Base-by-base conservation (phyloP, 148 eudicot species). In the Cornus suecica region DNA sequence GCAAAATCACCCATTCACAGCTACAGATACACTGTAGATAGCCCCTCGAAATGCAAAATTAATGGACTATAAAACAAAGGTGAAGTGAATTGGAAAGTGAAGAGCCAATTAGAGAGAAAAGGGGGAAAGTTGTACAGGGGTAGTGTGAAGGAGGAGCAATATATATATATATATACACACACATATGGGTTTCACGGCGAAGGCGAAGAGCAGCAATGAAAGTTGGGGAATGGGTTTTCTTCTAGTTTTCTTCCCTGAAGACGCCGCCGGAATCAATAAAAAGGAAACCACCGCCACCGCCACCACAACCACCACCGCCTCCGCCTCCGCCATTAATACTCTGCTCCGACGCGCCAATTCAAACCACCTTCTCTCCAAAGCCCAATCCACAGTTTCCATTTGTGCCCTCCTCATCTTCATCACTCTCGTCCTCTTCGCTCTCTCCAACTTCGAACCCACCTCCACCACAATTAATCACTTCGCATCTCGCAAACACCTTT, bases 301-400 rank as follows among this genome's bases (percentile, higher is more conserved):
- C n/a, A n/a, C n/a, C n/a, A n/a, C n/a, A n/a, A 52, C 80, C 16
- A 56, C 52, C 30, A 8, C 75, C 52, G 61, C 30, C 28, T 41
- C 80, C 16, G 34, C 52, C 30, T 2, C 75, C 52, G 61, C 14
- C 30, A 52, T 70, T 25, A 65, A 52, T 48, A 51, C 72, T 29
- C 56, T 68, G 3, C 74, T 76, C 29, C 72, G 66, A n/a, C 80
- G 86, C 30, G 65, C 80, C 5, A 79, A 68, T 31, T 77, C 86
- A 27, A 13, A 69, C 16, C 73, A 76, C 56, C 81, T 88, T 0
- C 67, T 86, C 32, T 77, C 85, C 31, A 90, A 65, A 78, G 86
- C 94, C 23, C 94, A 81, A 72, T 90, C 91, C 61, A 92, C 92
- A 11, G 82, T 92, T 24, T 86, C 91, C 0, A 85, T 92, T n/a